phyloP scores from a whole-genome alignment of 106 monocot species.

The Ottelia alismoides region DNA sequence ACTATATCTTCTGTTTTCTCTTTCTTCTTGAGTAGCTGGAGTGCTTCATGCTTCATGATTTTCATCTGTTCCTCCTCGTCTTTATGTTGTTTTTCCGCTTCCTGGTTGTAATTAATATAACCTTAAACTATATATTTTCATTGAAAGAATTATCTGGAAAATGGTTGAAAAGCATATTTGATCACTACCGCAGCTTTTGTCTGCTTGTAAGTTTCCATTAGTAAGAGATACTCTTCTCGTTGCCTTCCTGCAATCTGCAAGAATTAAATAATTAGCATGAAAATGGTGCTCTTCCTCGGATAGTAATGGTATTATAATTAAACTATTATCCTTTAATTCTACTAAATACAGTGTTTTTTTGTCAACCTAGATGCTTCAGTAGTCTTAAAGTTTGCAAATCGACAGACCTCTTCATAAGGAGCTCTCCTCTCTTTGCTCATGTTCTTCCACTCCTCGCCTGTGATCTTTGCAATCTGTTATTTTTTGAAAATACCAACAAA shows the following conservation, averaged over 20 bases:
- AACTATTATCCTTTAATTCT: too few relatives aligned
- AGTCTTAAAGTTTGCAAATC: too few relatives aligned
- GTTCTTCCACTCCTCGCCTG: constrained; percentile 90
- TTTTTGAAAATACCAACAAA: too few relatives aligned
- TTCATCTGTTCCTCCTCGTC: constrained; percentile 69
- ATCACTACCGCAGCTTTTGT: constrained; percentile 42
- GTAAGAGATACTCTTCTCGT: constrained; percentile 42
- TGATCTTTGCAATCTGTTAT: constrained; percentile 68
- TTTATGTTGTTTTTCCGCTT: constrained; percentile 38
- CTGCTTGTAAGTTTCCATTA: constrained; percentile 65
- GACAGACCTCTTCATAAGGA: constrained; percentile 47
- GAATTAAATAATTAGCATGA: too few relatives aligned
- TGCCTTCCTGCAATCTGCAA: constrained; percentile 46
- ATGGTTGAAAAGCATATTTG: too few relatives aligned
- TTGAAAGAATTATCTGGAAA: too few relatives aligned
- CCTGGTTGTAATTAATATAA: constrained; percentile 21
- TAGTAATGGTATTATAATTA: too few relatives aligned
- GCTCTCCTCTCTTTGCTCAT: constrained; percentile 51
- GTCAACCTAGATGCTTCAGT: too few relatives aligned
- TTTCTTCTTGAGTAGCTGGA: constrained; percentile 91
- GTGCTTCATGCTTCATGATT: constrained; percentile 84
- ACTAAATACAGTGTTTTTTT: too few relatives aligned
- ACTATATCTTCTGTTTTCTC: constrained; percentile 82
- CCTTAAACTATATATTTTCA: not conserved
- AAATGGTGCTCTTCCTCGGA: too few relatives aligned